Base-by-base conservation (phyloP, 371 early-diverging fungal species). In the Saksenaea oblongispora region DNA sequence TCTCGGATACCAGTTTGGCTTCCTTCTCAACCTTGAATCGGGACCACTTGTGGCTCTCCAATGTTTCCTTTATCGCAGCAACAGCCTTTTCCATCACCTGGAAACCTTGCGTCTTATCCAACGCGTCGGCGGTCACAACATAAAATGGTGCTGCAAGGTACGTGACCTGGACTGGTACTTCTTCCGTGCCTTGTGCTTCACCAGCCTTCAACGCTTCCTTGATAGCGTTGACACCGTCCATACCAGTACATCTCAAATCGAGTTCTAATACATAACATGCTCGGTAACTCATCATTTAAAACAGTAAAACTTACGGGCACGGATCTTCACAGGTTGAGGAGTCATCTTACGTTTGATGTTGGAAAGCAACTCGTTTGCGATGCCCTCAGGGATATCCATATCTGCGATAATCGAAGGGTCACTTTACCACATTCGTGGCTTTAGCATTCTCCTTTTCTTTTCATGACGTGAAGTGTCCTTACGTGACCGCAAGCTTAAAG, bases 221-320 rank as follows among this genome's bases (percentile, higher is more conserved):
- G 73, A 99, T 95, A 42, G 97, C 97, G 72, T 95, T 94, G 22
- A 99, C 94, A 66, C 99, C 99, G 75, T 97, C 95, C 71, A 94
- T 93, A 69, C 93, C 93, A 65, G 92, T 94, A 84, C 99, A 99
- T 69, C 93, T 92, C 54, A 98, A 91, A 76, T 99, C 99, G 60
- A 99, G 87, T 86, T 99, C 99, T 78, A 58, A 58, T 18, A 31
- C 3, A 35, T 11, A 54, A 34, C 1, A 54, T 4, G 34, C 2
- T 35, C 27, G n/a, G 26, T 14, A 24, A 42, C 36, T 17, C 27
- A 42, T 42, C 10, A 1, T 42, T n/a, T 9, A n/a, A n/a, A 8
- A 41, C n/a, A 44, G 7, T 22, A 22, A n/a, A 35, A 70, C 74
- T 76, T 81, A 89, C 89, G 88, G 54, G 97, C 95, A 75, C 98